phyloP scores from a whole-genome alignment of 2,329 filamentous ascomycete species.

The Gliomastix tumulicola region DNA sequence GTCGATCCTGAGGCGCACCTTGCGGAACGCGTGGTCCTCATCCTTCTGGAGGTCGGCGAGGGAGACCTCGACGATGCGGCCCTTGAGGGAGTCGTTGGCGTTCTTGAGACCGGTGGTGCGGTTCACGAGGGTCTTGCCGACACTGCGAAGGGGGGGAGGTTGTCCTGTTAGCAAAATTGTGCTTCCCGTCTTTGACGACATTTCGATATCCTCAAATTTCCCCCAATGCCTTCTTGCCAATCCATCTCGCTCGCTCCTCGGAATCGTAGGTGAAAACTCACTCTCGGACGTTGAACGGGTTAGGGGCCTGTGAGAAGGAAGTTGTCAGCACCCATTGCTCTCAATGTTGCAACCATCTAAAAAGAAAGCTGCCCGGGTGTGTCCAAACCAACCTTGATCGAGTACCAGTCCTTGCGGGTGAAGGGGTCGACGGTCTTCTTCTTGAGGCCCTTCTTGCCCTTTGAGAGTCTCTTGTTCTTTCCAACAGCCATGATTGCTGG shows the following conservation, averaged over 20 bases:
- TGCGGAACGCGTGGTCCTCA: conserved; percentile 99
- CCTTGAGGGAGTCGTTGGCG: conserved; percentile 98
- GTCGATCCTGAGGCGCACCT: conserved; percentile 97
- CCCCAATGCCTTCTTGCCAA: too few species aligned
- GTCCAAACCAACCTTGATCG: conserved; percentile 87
- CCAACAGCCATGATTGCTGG: conserved; percentile 54
- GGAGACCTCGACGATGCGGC: conserved; percentile 97
- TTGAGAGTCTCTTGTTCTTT: conserved; percentile 99
- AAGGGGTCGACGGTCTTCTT: conserved; percentile 98
- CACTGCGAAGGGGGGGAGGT: too few species aligned
- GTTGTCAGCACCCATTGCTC: too few species aligned
- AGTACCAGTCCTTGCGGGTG: conserved; percentile 98
- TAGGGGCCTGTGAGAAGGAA: conserved; percentile 73
- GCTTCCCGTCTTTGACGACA: conserved; percentile 3
- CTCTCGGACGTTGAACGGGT: conserved; percentile 94
- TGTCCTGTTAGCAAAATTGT: neutral
- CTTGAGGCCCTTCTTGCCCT: conserved; percentile 99
- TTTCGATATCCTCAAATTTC: too few species aligned
- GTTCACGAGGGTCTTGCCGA: conserved; percentile 99
- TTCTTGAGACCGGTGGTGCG: conserved; percentile 99
- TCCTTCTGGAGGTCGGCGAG: conserved; percentile 99
- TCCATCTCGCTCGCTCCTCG: too few species aligned
- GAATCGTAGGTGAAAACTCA: too few species aligned
- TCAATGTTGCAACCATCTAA: too few species aligned
- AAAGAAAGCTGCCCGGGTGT: too few species aligned